Conservation (phyloP, 2,329 filamentous ascomycete genomes). For the Cyclaneusma minus region DNA sequence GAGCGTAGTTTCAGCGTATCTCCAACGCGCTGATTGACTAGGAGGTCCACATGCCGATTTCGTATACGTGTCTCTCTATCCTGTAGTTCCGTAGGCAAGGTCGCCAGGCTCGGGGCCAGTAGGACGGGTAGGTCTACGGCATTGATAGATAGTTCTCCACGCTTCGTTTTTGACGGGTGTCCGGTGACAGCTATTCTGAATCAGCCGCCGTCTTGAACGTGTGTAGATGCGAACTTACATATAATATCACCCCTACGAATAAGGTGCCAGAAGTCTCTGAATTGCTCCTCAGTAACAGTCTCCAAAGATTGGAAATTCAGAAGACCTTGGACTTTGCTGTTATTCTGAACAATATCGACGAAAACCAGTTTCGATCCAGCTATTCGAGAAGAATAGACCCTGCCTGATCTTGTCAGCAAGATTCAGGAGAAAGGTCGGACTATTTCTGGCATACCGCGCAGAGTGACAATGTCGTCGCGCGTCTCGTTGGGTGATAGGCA, state of each 20-base stretch:
- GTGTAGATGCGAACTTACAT: constrained; percentile 36
- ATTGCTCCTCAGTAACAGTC: constrained; percentile 23
- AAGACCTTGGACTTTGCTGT: constrained; percentile 59
- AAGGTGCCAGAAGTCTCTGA: constrained; percentile 46
- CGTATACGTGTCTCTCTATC: constrained; percentile 59
- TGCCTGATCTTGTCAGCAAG: constrained; percentile 35
- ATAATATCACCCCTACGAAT: constrained; percentile 73
- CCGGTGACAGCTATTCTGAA: constrained; percentile 42
- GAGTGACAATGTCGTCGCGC: constrained; percentile 7
- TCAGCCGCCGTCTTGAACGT: constrained; percentile 6
- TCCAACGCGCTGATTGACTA: constrained; percentile 53
- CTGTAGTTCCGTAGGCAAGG: constrained; percentile 55
- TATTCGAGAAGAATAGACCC: constrained; percentile 55
- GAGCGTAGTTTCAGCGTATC: constrained; percentile 63
- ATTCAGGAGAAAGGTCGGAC: constrained; percentile 4
- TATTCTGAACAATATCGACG: constrained; percentile 62
- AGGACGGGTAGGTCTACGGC: constrained; percentile 54
- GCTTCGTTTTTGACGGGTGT: constrained; percentile 47
- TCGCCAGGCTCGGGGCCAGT: constrained; percentile 64
- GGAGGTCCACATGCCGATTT: constrained; percentile 72
- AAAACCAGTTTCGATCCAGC: constrained; percentile 72
- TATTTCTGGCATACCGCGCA: constrained; percentile 14
- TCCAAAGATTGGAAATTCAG: constrained; percentile 43
- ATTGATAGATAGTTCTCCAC: constrained; percentile 63
- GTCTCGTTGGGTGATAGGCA: constrained; percentile 19